These are phyloP conservation scores for Sicyos baderoa DNA, from an alignment of 306 rosid genomes.

Conservation along the genomic window DNA sequence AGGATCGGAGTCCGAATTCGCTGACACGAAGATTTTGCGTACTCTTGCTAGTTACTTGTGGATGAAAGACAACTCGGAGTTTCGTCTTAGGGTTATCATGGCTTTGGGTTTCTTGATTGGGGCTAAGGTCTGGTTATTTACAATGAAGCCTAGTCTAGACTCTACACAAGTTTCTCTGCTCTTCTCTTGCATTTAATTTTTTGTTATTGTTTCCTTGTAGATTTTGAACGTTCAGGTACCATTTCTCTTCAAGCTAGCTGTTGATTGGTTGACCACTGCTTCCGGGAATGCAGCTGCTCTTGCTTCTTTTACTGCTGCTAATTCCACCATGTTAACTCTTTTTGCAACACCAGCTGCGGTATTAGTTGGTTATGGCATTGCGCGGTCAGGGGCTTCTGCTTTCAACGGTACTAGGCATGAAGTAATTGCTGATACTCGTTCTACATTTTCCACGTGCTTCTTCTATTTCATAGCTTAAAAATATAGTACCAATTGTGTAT, in stretches of 20 bases:
- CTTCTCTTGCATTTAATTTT: background rate
- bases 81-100: conserved; percentile 64
- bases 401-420: conserved; percentile 72
- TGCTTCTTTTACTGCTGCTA: conserved; percentile 52
- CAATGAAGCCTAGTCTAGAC: background rate
- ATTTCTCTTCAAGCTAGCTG: conserved; percentile 87
- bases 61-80: conserved; percentile 78
- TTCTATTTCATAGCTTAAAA: too few species aligned
- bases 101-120: conserved; percentile 81
- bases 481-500: background rate
- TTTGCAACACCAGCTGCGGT: conserved; percentile 86
- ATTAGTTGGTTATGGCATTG: conserved; percentile 86
- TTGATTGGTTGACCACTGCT: conserved; percentile 75
- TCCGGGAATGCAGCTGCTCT: conserved; percentile 53
- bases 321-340: conserved; percentile 45
- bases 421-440: conserved; percentile 42
- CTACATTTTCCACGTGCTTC: background rate
- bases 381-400: conserved; percentile 79
- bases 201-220: conserved; percentile 31
- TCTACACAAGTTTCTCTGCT: background rate
- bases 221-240: conserved; percentile 97
- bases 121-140: conserved; percentile 58
- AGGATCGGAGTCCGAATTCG: conserved; percentile 27
- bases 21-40: conserved; percentile 50
- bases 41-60: conserved; percentile 85